Evolutionary conservation across 2,329 filamentous ascomycete species (phyloP).

Genomic region (Pseudocercospora macadamiae): DNA sequence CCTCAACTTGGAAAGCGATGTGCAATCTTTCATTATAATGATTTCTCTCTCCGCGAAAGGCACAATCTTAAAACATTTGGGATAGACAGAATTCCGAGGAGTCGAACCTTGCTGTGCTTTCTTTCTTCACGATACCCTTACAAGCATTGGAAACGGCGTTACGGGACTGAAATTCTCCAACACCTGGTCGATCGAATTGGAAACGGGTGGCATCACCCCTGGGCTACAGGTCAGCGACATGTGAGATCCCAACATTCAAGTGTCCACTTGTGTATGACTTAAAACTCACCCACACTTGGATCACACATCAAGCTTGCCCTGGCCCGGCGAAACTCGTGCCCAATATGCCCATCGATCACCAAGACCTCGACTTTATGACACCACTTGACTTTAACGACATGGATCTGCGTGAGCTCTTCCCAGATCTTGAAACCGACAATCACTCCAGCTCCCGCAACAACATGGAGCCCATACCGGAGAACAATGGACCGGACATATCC

Average conservation of each 20-base stretch:
- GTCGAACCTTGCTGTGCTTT: no score
- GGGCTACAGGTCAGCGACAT: not conserved
- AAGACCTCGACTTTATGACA: not conserved
- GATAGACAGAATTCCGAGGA: no score
- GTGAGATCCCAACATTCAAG: not conserved
- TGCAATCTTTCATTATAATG: no score
- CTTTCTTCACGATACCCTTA: not conserved
- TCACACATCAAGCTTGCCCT: constrained; percentile 1
- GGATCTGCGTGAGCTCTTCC: not conserved
- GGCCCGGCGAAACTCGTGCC: constrained; percentile 3
- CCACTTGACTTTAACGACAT: not conserved
- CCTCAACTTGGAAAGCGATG: no score
- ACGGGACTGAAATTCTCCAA: not conserved
- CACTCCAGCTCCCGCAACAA: no score
- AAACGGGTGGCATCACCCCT: not conserved
- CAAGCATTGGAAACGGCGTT: not conserved
- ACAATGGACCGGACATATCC: not conserved
- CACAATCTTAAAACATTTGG: no score
- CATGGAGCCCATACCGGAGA: not conserved
- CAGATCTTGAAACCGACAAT: not conserved
- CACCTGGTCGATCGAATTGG: not conserved
- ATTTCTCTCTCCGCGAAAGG: no score
- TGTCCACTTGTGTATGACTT: constrained; percentile 8
- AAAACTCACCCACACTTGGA: constrained; percentile 6
- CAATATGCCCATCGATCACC: not conserved